Evolutionary conservation across 1,284 basidiomycete species (phyloP).

Genomic region (Trametes hirsuta): DNA sequence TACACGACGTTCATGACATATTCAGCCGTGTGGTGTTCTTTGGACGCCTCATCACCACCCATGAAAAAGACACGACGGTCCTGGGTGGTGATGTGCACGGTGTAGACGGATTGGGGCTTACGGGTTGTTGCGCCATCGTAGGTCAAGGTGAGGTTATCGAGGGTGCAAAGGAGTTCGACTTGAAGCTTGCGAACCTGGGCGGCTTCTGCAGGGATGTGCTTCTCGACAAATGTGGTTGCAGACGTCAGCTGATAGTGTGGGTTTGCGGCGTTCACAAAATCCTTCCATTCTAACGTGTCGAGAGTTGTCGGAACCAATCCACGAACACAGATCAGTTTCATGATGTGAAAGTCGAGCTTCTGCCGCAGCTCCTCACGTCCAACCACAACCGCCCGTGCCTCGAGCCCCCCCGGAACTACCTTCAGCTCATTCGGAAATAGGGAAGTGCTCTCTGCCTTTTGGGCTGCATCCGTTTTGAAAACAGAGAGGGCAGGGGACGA

Average conservation of each 20-base stretch:
- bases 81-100: slow-evolving; percentile 17
- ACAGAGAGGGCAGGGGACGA: no score
- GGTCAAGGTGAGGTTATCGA: slow-evolving; percentile 18
- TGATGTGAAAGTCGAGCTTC: neutral
- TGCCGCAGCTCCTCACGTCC: neutral
- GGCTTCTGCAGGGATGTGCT: slow-evolving; percentile 14
- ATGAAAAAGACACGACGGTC: slow-evolving; percentile 3
- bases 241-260: slow-evolving; percentile 18
- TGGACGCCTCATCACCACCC: slow-evolving; percentile 2
- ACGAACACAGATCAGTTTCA: slow-evolving; percentile 13
- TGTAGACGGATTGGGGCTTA: slow-evolving; percentile 13
- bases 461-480: neutral
- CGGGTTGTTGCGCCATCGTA: slow-evolving; percentile 21
- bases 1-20: slow-evolving; percentile 21
- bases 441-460: neutral
- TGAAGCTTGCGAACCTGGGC: slow-evolving; percentile 8
- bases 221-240: slow-evolving; percentile 6
- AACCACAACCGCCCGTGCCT: neutral
- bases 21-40: slow-evolving; percentile 14
- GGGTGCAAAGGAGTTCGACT: slow-evolving; percentile 3
- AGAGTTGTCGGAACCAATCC: slow-evolving; percentile 12
- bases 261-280: slow-evolving; percentile 13
- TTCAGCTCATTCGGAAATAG: neutral
- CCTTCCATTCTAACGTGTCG: slow-evolving; percentile 25
- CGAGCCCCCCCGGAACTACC: neutral